phyloP scores from a whole-genome alignment of 441 rosid species.

The Capsella rubella region DNA sequence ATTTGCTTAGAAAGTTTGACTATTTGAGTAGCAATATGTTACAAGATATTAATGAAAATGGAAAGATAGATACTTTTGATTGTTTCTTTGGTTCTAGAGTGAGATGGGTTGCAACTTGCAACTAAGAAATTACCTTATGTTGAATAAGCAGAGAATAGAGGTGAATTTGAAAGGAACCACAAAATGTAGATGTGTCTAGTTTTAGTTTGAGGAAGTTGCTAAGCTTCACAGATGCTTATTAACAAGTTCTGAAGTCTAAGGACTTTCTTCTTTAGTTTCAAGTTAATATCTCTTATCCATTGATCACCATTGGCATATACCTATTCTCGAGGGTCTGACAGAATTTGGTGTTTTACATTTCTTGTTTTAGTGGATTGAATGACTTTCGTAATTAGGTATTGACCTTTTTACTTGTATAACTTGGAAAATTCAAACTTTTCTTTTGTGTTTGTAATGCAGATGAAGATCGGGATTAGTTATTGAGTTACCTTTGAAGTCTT shows the following conservation, averaged over 20 bases:
- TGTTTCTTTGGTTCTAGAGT: neutral
- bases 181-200: slow-evolving; percentile 3
- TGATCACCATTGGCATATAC: neutral
- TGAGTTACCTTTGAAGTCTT: slow-evolving; percentile 10
- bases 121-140: neutral
- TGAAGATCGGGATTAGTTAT: slow-evolving; percentile 46
- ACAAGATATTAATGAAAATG: slow-evolving; percentile 1
- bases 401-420: neutral
- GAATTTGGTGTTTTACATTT: slow-evolving; percentile 1
- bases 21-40: neutral
- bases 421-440: slow-evolving; percentile 10
- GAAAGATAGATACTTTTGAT: slow-evolving; percentile 11
- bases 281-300: neutral
- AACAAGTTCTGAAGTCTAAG: neutral
- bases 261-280: neutral
- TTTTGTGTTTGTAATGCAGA: slow-evolving; percentile 34
- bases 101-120: neutral
- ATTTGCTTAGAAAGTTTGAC: slow-evolving; percentile 3
- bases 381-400: neutral
- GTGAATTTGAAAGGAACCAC: neutral
- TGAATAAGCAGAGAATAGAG: neutral
- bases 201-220: slow-evolving; percentile 10
- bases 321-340: neutral
- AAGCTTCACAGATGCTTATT: neutral
- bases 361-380: slow-evolving; percentile 9